These are phyloP conservation scores for Thelonectria discophora DNA, from an alignment of 2,329 filamentous ascomycete species.

Conservation along the genomic window DNA sequence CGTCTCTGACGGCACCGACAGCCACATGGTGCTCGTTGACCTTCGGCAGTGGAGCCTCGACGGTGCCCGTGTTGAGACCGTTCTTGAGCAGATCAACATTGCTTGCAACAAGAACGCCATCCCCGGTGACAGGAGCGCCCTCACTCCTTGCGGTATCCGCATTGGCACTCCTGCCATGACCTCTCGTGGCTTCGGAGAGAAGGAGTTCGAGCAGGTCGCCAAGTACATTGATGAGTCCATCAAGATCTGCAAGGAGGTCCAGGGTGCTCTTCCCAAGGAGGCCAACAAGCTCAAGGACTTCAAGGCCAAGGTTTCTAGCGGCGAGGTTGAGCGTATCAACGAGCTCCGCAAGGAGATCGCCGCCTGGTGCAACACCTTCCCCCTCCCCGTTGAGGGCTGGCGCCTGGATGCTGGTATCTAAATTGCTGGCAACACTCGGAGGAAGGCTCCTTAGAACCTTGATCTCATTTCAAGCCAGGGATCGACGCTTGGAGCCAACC, in stretches of 20 bases:
- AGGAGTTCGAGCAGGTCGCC: slow-evolving; percentile 91
- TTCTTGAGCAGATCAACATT: slow-evolving; percentile 98
- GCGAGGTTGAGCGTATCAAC: slow-evolving; percentile 83
- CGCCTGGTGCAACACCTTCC: slow-evolving; percentile 87
- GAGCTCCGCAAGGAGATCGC: slow-evolving; percentile 89
- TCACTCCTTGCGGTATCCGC: slow-evolving; percentile 93
- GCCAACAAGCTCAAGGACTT: slow-evolving; percentile 99
- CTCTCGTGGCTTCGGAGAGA: slow-evolving; percentile 88
- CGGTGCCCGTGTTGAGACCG: slow-evolving; percentile 92
- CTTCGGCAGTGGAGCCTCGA: slow-evolving; percentile 88
- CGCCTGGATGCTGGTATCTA: slow-evolving; percentile 68
- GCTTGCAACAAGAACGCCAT: slow-evolving; percentile 99
- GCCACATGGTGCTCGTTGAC: slow-evolving; percentile 96
- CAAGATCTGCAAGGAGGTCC: slow-evolving; percentile 89
- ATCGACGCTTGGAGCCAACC: slow-evolving; percentile 8
- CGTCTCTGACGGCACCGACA: slow-evolving; percentile 94
- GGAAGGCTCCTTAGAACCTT: slow-evolving; percentile 1
- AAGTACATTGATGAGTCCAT: slow-evolving; percentile 89
- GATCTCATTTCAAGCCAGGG: slow-evolving; percentile 27
- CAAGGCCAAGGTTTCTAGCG: slow-evolving; percentile 87
- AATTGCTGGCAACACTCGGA: slow-evolving; percentile 32
- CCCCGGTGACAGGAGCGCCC: slow-evolving; percentile 94
- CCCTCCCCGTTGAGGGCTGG: slow-evolving; percentile 85
- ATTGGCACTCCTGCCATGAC: slow-evolving; percentile 99
- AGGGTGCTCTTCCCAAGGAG: slow-evolving; percentile 87